phyloP scores from a whole-genome alignment of 2,329 filamentous ascomycete species.

The Dactylellina cionopaga region DNA sequence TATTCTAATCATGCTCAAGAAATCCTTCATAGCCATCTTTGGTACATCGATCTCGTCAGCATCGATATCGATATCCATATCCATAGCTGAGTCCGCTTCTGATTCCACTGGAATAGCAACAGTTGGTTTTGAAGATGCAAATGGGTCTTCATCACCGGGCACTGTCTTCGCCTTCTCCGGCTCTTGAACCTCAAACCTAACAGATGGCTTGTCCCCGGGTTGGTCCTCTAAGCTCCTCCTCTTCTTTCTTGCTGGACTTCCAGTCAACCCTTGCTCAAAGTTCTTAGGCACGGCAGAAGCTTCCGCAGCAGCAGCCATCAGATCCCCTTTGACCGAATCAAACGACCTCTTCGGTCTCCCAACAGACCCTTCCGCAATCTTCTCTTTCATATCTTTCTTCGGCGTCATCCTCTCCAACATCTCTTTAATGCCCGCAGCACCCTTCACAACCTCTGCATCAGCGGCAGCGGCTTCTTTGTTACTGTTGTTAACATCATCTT shows the following conservation, averaged over 20 bases:
- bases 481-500: too few species aligned
- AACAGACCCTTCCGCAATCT: constrained; percentile 2
- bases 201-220: constrained; percentile 29
- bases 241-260: constrained; percentile 49
- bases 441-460: constrained; percentile 71
- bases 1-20: constrained; percentile 93
- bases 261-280: constrained; percentile 18
- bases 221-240: constrained; percentile 49
- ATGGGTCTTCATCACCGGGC: constrained; percentile 29
- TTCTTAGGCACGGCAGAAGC: constrained; percentile 11
- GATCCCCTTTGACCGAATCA: constrained; percentile 42
- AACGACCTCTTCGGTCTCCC: constrained; percentile 44
- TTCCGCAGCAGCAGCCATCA: constrained; percentile 38
- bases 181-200: constrained; percentile 44
- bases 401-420: constrained; percentile 76
- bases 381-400: constrained; percentile 66
- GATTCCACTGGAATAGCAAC: neutral
- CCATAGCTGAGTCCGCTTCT: neutral
- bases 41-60: constrained; percentile 63
- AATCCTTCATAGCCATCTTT: constrained; percentile 84
- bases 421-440: constrained; percentile 67
- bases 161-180: constrained; percentile 3
- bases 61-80: constrained; percentile 62
- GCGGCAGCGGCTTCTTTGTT: constrained; percentile 66
- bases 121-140: constrained; percentile 23